Evolutionary conservation across 495 filamentous ascomycete genomes (phyloP), one percentile per base, ranked within the genome.

Genomic region (Lophiostoma macrostomum): DNA sequence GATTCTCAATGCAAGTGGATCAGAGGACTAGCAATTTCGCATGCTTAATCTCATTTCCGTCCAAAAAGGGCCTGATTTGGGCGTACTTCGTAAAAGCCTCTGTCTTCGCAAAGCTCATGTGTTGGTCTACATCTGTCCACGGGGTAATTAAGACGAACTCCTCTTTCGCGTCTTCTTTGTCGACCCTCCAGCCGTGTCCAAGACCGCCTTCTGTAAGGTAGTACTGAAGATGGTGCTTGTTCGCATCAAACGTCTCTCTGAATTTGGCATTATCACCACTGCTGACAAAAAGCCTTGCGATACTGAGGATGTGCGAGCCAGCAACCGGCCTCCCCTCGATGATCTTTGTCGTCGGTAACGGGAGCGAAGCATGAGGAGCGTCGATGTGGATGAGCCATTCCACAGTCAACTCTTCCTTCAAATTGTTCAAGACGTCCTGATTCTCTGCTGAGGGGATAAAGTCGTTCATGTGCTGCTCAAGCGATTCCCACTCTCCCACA

Each of bases 131-230:
- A 14, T 60, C 63, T 22, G 71, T 63, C 76, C 76, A 80, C 4
- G 78, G 75, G 35, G 56, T 71, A n/a, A 80, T 71, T 0, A 82
- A 34, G 0, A 80, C 71, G 50, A 73, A 76, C 41, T 83, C 78
- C 28, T 79, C 75, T 14, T 69, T 63, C 3, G 58, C 65, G 1
- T 60, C 56, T 4, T 61, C 60, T 28, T 69, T 72, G 57, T 79
- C 78, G 24, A 77, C 68, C 28, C 76, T 67, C 73, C 76, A 80
- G 0, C 78, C 75, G 3, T 65, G 70, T 28, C 61, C 65, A 35
- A 77, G 65, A 5, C 52, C 42, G 22, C 59, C 56, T 3, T 73
- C 72, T 4, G 69, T 63, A 5, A 71, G 65, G 57, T 73, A 74
- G 8, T 64, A 66, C 46, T 72, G 68, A 46, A 60, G 11, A 19